phyloP scores from a whole-genome alignment of 805 yeast genomes.

The Ogataea trehalophila region DNA sequence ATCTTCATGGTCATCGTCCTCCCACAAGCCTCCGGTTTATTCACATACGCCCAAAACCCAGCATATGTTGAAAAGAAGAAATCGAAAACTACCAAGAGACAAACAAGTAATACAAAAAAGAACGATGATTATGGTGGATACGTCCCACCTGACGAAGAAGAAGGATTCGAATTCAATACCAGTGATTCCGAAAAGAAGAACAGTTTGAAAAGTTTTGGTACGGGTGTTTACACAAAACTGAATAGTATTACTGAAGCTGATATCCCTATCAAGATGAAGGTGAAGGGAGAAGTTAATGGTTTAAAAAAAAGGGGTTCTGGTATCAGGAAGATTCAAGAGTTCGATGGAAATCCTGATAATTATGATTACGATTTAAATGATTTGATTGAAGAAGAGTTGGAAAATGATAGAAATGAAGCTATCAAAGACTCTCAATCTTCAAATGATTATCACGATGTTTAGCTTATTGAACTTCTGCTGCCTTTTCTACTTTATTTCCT shows the following conservation, averaged over 20 bases:
- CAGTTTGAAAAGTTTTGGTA: conserved; percentile 11
- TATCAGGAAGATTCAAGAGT: background rate
- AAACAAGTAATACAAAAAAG: background rate
- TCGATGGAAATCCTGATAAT: conserved; percentile 34
- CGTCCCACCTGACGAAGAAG: conserved; percentile 29
- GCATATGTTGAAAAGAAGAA: conserved; percentile 16
- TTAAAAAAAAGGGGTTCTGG: conserved; percentile 17
- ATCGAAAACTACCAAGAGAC: background rate
- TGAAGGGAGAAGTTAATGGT: conserved; percentile 12
- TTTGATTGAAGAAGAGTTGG: conserved; percentile 34
- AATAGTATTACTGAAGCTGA: conserved; percentile 23
- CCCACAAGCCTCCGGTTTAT: conserved; percentile 27
- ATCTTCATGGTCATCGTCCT: conserved; percentile 19
- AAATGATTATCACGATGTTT: conserved; percentile 4
- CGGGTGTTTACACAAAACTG: conserved; percentile 24
- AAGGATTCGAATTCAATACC: conserved; percentile 2
- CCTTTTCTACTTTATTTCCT: too few relatives aligned
- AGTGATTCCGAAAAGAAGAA: conserved; percentile 1
- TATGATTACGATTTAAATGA: conserved; percentile 47
- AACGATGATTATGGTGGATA: conserved; percentile 16
- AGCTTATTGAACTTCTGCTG: background rate
- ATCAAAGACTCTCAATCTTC: background rate
- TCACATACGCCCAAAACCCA: conserved; percentile 24
- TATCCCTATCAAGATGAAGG: conserved; percentile 26
- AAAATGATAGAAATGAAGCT: conserved; percentile 19